Evolutionary conservation across 2,329 filamentous ascomycete species (phyloP).

Genomic region (Graphilbum ipis-grandicollis): DNA sequence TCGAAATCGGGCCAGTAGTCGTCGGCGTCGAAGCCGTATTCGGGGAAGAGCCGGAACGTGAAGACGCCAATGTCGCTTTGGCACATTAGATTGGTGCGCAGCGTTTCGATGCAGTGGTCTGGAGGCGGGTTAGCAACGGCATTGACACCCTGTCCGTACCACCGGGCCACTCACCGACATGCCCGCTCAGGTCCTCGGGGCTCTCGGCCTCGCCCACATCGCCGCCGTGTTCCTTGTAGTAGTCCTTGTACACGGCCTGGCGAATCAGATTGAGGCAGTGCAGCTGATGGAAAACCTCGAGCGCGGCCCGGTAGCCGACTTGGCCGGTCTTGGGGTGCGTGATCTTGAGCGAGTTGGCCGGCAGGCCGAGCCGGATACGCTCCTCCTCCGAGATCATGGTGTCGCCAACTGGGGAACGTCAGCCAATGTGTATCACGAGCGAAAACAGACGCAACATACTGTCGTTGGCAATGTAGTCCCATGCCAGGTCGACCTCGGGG

Average conservation of each 20-base stretch:
- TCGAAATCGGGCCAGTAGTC: conserved; percentile 38
- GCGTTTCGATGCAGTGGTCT: conserved; percentile 36
- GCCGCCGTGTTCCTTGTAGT: conserved; percentile 28
- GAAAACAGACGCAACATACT: too few species aligned
- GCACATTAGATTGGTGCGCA: conserved; percentile 35
- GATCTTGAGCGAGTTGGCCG: conserved; percentile 35
- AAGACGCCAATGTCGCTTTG: conserved; percentile 36
- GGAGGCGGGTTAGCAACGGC: conserved; percentile 3
- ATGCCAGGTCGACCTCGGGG: conserved; percentile 36
- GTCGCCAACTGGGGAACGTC: conserved; percentile 30
- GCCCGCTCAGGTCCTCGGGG: conserved; percentile 22
- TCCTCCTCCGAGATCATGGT: conserved; percentile 39
- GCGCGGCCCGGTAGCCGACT: conserved; percentile 39
- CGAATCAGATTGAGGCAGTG: conserved; percentile 31
- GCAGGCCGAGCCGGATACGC: conserved; percentile 31
- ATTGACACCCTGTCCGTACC: too few species aligned
- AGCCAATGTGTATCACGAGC: too few species aligned
- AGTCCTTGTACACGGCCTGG: conserved; percentile 30
- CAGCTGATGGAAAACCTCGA: conserved; percentile 40
- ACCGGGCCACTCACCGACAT: conserved; percentile 24
- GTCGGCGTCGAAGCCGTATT: conserved; percentile 20
- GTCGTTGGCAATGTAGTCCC: conserved; percentile 34
- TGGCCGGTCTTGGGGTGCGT: conserved; percentile 37
- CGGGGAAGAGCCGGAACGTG: conserved; percentile 31
- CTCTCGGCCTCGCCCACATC: conserved; percentile 25